A percentile compares a stretch with the other conserved stretches of the same genome.
Conservation (phyloP, 768 basidiomycete species). For the Lanmaoa rubissima region DNA sequence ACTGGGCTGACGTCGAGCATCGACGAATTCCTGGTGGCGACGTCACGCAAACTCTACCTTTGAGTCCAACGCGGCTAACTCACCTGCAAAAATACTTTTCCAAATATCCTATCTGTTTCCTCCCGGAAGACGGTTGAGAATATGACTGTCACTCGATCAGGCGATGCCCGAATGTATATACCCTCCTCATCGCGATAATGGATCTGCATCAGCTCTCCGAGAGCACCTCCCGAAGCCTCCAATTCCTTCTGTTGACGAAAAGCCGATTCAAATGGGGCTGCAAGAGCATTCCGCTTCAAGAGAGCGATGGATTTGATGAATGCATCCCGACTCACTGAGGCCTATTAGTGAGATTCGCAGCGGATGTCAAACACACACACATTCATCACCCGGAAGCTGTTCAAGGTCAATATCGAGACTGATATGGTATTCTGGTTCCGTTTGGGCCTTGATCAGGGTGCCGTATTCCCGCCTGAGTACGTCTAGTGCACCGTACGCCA, state of each 20-base stretch:
- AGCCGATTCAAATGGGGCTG: constrained; percentile 90
- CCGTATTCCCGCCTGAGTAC: constrained; percentile 85
- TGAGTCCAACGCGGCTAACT: constrained; percentile 7
- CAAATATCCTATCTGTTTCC: constrained; percentile 95
- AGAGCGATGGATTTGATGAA: constrained; percentile 81
- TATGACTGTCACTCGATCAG: constrained; percentile 95
- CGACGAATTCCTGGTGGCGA: constrained; percentile 85
- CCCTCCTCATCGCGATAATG: constrained; percentile 97
- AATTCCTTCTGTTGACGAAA: constrained; percentile 82
- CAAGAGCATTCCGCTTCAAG: constrained; percentile 89
- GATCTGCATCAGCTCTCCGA: constrained; percentile 86
- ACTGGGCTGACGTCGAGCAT: constrained; percentile 89
- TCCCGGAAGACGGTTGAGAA: constrained; percentile 97
- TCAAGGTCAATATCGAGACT: constrained; percentile 87
- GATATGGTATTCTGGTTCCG: constrained; percentile 88
- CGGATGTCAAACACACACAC: constrained; percentile 43
- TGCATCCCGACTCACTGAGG: constrained; percentile 70
- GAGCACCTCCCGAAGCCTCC: constrained; percentile 64
- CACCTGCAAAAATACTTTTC: constrained; percentile 97
- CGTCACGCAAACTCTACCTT: constrained; percentile 4
- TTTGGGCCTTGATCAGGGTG: constrained; percentile 55
- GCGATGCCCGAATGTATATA: constrained; percentile 90
- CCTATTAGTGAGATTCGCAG: constrained; percentile 6
- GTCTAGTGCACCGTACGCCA: constrained; percentile 79
- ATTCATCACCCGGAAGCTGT: constrained; percentile 73